Conservation (phyloP, 345 rosid genomes). For the Firmiana major region DNA sequence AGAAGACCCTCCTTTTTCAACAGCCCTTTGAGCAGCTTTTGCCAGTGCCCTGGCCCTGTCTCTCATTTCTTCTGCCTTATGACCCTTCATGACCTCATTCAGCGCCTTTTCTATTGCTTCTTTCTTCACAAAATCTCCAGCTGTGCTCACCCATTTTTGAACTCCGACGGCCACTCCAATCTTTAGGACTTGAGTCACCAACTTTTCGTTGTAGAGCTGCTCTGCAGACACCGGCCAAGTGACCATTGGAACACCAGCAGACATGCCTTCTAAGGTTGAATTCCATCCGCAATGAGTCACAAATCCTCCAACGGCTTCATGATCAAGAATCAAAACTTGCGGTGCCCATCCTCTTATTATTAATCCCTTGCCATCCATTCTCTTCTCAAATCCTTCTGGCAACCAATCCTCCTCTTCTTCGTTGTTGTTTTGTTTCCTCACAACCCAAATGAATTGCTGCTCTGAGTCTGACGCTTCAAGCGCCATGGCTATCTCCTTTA, state of each 20-base stretch:
- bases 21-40: conserved; percentile 27
- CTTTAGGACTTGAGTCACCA: conserved; percentile 34
- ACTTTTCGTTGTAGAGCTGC: conserved; percentile 54
- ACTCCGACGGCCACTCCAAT: conserved; percentile 43
- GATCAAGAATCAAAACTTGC: conserved; percentile 52
- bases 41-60: conserved; percentile 22
- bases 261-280: conserved; percentile 43
- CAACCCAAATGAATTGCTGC: conserved; percentile 43
- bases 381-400: conserved; percentile 29
- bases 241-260: conserved; percentile 51
- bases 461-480: conserved; percentile 41
- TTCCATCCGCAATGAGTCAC: conserved; percentile 65
- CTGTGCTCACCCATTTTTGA: conserved; percentile 16
- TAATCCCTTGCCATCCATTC: conserved; percentile 33
- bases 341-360: conserved; percentile 69
- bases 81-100: conserved; percentile 37
- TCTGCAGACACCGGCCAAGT: conserved; percentile 44
- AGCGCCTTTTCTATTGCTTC: conserved; percentile 38
- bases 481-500: conserved; percentile 36
- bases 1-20: conserved; percentile 38
- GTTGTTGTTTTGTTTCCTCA: conserved; percentile 16
- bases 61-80: conserved; percentile 26
- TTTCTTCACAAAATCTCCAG: conserved; percentile 32
- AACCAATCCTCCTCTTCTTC: conserved; percentile 18
- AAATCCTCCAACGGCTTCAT: conserved; percentile 48